phyloP scores from a whole-genome alignment of 2,329 filamentous ascomycete genomes.

The Chrysosporium queenslandicum region DNA sequence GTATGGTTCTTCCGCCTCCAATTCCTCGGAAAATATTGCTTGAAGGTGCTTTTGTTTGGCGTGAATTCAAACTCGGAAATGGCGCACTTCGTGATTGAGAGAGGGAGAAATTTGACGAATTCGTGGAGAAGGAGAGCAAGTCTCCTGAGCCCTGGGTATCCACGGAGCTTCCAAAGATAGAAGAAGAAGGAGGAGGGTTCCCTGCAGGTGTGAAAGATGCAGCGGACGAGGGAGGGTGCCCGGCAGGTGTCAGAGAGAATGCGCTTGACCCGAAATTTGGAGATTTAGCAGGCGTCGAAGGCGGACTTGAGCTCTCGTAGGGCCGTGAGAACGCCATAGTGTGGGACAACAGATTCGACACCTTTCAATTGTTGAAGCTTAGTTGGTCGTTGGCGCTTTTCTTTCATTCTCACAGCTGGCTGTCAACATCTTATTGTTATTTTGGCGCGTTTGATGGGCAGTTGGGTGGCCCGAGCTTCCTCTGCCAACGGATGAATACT shows the following conservation, averaged over 20 bases:
- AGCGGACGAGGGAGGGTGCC: conserved; percentile 44
- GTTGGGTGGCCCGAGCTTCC: conserved; percentile 7
- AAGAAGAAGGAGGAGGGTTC: conserved; percentile 39
- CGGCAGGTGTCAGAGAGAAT: conserved; percentile 49
- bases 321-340: conserved; percentile 29
- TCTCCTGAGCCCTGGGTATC: conserved; percentile 30
- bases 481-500: background rate
- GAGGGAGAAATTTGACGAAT: conserved; percentile 25
- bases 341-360: background rate
- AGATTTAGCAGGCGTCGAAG: conserved; percentile 33
- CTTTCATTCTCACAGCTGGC: background rate
- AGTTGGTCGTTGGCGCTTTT: background rate
- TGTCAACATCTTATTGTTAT: background rate
- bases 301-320: conserved; percentile 27
- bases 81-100: conserved; percentile 19
- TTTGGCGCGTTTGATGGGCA: background rate
- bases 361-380: background rate
- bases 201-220: conserved; percentile 49
- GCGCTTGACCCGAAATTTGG: conserved; percentile 30
- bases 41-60: conserved; percentile 20
- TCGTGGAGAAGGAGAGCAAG: conserved; percentile 31
- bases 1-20: conserved; percentile 5
- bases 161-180: conserved; percentile 40
- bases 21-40: conserved; percentile 13
- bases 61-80: conserved; percentile 5